phyloP scores from a whole-genome alignment of 169 alveolate species.

The Plasmodium blacklocki region DNA sequence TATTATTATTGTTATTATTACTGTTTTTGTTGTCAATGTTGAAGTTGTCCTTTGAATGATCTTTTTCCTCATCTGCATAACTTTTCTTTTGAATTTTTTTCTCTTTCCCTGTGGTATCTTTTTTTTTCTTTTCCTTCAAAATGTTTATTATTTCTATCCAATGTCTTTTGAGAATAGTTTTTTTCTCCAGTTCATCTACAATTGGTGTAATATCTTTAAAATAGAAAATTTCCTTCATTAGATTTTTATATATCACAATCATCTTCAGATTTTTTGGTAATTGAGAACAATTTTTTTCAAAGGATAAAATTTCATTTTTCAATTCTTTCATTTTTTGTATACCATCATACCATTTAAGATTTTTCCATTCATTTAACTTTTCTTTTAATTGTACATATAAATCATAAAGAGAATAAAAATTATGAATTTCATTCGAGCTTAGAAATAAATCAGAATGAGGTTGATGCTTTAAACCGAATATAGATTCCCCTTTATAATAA shows the following conservation, averaged over 20 bases:
- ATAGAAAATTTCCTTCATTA: slow-evolving; percentile 62
- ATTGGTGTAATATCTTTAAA: slow-evolving; percentile 90
- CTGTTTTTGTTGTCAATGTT: neutral
- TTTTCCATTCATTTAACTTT: slow-evolving; percentile 87
- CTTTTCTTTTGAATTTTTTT: slow-evolving; percentile 84
- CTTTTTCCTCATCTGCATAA: neutral
- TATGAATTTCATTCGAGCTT: slow-evolving; percentile 93
- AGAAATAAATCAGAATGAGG: slow-evolving; percentile 94
- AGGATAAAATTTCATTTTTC: slow-evolving; percentile 92
- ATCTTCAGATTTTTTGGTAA: slow-evolving; percentile 77
- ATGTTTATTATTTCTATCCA: slow-evolving; percentile 90
- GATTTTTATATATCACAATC: slow-evolving; percentile 72
- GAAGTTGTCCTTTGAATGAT: neutral
- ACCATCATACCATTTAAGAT: slow-evolving; percentile 94
- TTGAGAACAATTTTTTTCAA: slow-evolving; percentile 85
- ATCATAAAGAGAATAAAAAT: slow-evolving; percentile 93
- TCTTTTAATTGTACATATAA: slow-evolving; percentile 85
- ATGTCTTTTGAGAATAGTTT: slow-evolving; percentile 94
- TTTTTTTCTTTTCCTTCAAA: slow-evolving; percentile 66
- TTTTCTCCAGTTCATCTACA: slow-evolving; percentile 92
- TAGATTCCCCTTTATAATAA: slow-evolving; percentile 93
- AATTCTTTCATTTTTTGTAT: slow-evolving; percentile 95
- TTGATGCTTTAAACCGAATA: slow-evolving; percentile 95
- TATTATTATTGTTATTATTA: neutral
- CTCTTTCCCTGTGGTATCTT: slow-evolving; percentile 77